Conservation (phyloP, 225 moss, liverwort and hornwort species). For the Pseudisothecium myosuroides region DNA sequence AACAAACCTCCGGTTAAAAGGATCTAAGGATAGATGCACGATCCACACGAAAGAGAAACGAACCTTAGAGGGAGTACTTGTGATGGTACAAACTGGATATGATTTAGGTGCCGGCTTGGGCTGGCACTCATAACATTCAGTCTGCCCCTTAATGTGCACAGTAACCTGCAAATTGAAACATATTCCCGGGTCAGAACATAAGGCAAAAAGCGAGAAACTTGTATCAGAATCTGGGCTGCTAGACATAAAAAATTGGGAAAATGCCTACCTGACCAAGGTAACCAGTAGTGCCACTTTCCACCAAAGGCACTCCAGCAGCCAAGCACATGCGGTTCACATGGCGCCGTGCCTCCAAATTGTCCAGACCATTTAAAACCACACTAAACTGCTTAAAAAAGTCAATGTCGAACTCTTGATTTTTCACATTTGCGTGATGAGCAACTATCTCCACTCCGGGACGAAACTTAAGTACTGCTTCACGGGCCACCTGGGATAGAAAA, state of each 20-base stretch:
- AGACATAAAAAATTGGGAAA: background rate
- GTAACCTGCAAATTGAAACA: constrained; percentile 56
- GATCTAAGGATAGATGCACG: background rate
- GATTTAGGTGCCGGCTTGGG: constrained; percentile 97
- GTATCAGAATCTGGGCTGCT: background rate
- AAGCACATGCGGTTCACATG: constrained; percentile 97
- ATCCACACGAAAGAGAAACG: background rate
- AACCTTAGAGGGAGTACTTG: constrained; percentile 97
- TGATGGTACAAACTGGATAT: constrained; percentile 97
- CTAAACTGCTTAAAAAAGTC: constrained; percentile 92
- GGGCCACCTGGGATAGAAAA: constrained; percentile 59
- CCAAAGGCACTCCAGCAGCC: constrained; percentile 88
- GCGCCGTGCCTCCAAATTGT: constrained; percentile 93
- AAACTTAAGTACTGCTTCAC: constrained; percentile 87
- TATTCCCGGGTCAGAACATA: background rate
- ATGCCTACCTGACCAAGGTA: constrained; percentile 88
- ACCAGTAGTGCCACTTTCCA: constrained; percentile 97
- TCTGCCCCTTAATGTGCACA: constrained; percentile 80
- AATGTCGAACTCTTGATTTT: constrained; percentile 75
- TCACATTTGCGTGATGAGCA: constrained; percentile 94
- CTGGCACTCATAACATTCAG: constrained; percentile 98
- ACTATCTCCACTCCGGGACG: constrained; percentile 83
- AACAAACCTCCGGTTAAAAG: background rate
- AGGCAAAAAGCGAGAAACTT: background rate
- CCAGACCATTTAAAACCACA: constrained; percentile 90